phyloP scores from a whole-genome alignment of 2,329 filamentous ascomycete genomes.

The Fusarium succisae region DNA sequence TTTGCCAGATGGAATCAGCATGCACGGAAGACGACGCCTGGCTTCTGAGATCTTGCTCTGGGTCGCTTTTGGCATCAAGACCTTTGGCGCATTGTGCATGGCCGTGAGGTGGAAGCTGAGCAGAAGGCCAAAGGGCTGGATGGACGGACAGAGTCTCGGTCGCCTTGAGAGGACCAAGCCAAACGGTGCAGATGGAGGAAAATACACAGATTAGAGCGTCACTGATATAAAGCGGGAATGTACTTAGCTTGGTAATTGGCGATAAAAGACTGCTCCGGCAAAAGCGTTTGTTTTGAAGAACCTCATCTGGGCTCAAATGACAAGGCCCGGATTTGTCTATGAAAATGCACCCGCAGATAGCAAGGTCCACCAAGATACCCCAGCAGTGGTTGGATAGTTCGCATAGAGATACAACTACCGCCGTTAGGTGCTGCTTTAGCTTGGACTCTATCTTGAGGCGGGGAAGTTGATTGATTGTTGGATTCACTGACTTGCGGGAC shows the following conservation, averaged over 20 bases:
- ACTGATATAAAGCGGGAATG: background rate
- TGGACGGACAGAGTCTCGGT: constrained; percentile 33
- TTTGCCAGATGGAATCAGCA: constrained; percentile 38
- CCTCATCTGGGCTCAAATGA: constrained; percentile 1
- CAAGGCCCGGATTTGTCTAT: constrained; percentile 11
- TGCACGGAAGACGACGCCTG: constrained; percentile 29
- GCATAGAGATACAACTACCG: background rate
- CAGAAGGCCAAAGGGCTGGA: constrained; percentile 38
- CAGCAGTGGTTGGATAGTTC: constrained; percentile 8
- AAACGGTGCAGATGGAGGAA: constrained; percentile 6
- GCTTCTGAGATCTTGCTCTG: constrained; percentile 32
- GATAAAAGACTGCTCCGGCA: background rate
- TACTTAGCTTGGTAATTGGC: background rate
- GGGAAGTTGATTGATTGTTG: constrained; percentile 13
- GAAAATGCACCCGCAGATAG: too few species aligned
- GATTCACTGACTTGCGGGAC: constrained; percentile 20
- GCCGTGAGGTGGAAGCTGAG: constrained; percentile 37
- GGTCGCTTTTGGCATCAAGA: constrained; percentile 31
- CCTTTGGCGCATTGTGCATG: constrained; percentile 35
- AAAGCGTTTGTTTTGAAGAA: background rate
- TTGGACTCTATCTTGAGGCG: constrained; percentile 8
- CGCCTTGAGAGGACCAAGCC: constrained; percentile 22
- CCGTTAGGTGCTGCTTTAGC: background rate
- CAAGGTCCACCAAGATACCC: constrained; percentile 8
- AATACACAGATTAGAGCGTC: constrained; percentile 32